Evolutionary conservation across 164 flowering plant species (phyloP).

Genomic region (Kingdonia uniflora): DNA sequence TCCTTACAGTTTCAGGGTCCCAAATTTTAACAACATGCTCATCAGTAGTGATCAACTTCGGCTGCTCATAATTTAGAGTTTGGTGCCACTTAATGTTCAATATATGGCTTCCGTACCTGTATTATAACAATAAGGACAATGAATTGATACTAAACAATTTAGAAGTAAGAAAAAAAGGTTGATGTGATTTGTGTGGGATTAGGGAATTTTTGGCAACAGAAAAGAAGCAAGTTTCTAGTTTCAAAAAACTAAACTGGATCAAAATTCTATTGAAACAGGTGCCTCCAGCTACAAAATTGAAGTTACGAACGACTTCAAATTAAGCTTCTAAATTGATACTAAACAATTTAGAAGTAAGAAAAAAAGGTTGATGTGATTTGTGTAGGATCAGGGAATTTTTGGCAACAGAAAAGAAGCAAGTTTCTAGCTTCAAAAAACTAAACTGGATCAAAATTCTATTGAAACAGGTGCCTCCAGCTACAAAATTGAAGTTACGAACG

Average conservation of each 20-base stretch:
- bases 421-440: too few relatives aligned
- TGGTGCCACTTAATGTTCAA: conserved; percentile 92
- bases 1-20: conserved; percentile 84
- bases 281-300: background rate
- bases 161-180: background rate
- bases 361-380: too few relatives aligned
- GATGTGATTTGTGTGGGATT: too few relatives aligned
- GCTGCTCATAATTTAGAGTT: conserved; percentile 50
- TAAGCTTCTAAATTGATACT: too few relatives aligned
- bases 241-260: too few relatives aligned
- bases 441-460: too few relatives aligned
- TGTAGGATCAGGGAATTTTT: background rate
- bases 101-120: conserved; percentile 84
- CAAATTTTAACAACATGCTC: conserved; percentile 79
- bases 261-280: too few relatives aligned
- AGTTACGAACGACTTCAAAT: background rate
- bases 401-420: too few relatives aligned
- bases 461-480: too few relatives aligned
- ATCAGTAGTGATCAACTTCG: conserved; percentile 74
- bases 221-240: too few relatives aligned
- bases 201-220: background rate
- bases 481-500: background rate
- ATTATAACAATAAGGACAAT: conserved; percentile 3
- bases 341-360: background rate
- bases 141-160: too few relatives aligned